Percentiles rank a stretch among this genome's conserved stretches.
These are phyloP conservation scores for Carex parvula DNA, from an alignment of 176 grass and related monocot genomes.

Conservation along the genomic window DNA sequence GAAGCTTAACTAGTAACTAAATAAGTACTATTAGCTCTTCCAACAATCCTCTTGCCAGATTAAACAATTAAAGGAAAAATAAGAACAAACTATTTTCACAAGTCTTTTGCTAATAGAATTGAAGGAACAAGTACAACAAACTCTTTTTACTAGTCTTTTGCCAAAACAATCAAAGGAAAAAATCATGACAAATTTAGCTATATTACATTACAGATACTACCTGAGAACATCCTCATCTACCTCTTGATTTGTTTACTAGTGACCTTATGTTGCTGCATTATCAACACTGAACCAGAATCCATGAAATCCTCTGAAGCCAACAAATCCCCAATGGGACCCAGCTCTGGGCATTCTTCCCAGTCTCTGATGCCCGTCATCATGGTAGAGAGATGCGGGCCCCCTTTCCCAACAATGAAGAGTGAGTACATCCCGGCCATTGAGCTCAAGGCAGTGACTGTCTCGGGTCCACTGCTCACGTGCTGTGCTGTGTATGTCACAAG, in stretches of 20 bases:
- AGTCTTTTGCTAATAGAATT: neutral
- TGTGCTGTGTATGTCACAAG: conserved; percentile 42
- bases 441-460: conserved; percentile 37
- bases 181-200: neutral
- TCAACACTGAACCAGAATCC: conserved; percentile 46
- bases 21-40: too few relatives aligned
- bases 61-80: neutral
- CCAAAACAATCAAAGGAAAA: neutral
- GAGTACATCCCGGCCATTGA: conserved; percentile 52
- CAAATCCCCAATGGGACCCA: conserved; percentile 63
- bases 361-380: conserved; percentile 49
- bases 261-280: conserved; percentile 45
- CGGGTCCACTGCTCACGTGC: conserved; percentile 42
- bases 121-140: neutral
- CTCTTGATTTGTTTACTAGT: neutral
- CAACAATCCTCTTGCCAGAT: neutral
- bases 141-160: too few relatives aligned
- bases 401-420: conserved; percentile 52
- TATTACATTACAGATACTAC: neutral
- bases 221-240: conserved; percentile 8
- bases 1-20: too few relatives aligned
- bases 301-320: conserved; percentile 61
- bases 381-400: neutral
- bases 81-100: neutral
- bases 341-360: conserved; percentile 53